Base-by-base conservation (phyloP, 257 asterid genomes). In the Leptodermis oblonga region DNA sequence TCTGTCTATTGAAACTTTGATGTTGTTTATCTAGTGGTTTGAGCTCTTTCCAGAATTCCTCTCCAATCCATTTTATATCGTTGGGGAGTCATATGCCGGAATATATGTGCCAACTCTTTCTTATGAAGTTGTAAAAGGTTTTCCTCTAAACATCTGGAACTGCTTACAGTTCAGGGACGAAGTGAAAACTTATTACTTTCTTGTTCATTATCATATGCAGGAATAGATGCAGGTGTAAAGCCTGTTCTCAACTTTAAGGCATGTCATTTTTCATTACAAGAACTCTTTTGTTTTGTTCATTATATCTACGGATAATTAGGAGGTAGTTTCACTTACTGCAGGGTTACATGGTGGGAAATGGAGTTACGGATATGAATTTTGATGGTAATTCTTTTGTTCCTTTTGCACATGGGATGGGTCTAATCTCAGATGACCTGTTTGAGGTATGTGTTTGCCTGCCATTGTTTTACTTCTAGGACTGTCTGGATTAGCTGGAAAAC, bases 321-420 rank as follows among this genome's bases (percentile, higher is more conserved):
- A n/a, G 61, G 7, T 78, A 39, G 79, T 17, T 70, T 75, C 33
- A 30, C 68, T 48, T 48, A 68, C 46, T 84, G 75, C 91, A 93
- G 99, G 99, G 99, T 69, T 93, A 93, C 81, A 82, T 90, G 91
- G 97, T 93, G 72, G 99, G 99, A 69, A 93, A 93, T 82, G 99
- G 99, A 70, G 95, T 82, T 68, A 14, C 95, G 17, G 99, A 90
- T 81, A 83, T 81, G 0, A 77, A 30, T 62, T 76, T 86, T 79
- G 99, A 93, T 14, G 96, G 92, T 31, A 93, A 93, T 80, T 92
- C 99, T 70, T 84, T 93, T 62, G 87, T 93, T 56, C 99, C 99
- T 46, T 93, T 93, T 71, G 90, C 65, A 9, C 99, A 88, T 68
- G 99, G 99, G 68, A 93, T 93, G 99, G 99, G 96, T 75, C 95